Percentiles rank a stretch among this genome's conserved stretches.
These are phyloP conservation scores for Ambrosia trifida DNA, from an alignment of 129 eudicot genomes.

Conservation along the genomic window DNA sequence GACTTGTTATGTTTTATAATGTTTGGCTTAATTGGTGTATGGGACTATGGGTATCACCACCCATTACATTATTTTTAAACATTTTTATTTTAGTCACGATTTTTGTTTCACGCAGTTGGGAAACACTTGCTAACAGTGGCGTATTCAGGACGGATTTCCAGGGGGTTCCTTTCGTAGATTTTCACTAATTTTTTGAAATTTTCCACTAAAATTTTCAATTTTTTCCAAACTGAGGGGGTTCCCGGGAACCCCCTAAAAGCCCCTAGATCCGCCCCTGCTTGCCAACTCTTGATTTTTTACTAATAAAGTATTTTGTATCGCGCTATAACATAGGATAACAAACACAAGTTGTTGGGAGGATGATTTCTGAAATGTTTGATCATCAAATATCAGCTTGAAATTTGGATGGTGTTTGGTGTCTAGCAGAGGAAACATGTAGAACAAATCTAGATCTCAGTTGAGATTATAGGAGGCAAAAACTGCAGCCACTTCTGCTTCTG, in stretches of 20 bases:
- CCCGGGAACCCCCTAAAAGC: too few relatives aligned
- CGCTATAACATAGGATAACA: background rate
- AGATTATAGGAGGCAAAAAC: constrained; percentile 36
- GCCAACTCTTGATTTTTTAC: constrained; percentile 16
- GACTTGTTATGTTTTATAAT: constrained; percentile 16
- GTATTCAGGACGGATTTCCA: too few relatives aligned
- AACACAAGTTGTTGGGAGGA: background rate
- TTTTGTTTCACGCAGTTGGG: constrained; percentile 17
- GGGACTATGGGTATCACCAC: background rate
- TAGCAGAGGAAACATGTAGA: constrained; percentile 19
- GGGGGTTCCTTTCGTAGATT: too few relatives aligned
- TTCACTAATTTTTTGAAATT: too few relatives aligned
- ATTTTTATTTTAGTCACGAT: background rate
- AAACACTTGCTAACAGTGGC: constrained; percentile 25
- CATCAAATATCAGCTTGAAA: background rate
- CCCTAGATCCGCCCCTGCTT: too few relatives aligned
- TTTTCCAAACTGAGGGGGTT: too few relatives aligned
- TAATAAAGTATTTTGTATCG: background rate
- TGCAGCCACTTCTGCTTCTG: constrained; percentile 28
- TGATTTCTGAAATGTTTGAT: background rate
- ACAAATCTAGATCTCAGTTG: constrained; percentile 34
- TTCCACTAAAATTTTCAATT: too few relatives aligned
- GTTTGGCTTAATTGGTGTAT: constrained; percentile 23
- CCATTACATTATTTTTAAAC: constrained; percentile 6
- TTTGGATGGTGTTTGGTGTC: constrained; percentile 3